Conservation (phyloP, 352 stramenopile genomes). For the Globisporangium spinosum region DNA sequence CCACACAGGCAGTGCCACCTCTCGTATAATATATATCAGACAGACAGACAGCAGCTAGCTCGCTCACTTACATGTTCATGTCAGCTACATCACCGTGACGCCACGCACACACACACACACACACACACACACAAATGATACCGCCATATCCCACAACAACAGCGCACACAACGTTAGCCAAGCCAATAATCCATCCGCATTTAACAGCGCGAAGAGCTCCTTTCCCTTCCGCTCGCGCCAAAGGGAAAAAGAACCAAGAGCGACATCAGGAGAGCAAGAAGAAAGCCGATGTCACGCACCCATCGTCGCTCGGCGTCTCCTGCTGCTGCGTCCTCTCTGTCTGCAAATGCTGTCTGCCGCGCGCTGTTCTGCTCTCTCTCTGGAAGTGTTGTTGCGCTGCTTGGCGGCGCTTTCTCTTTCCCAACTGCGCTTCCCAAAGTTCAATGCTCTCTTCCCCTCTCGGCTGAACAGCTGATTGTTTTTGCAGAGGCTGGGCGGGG, state of each 20-base stretch:
- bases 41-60: not conserved
- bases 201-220: not conserved
- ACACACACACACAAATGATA: not conserved
- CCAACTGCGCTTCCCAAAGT: not conserved
- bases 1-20: not conserved
- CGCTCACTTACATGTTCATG: conserved; percentile 2
- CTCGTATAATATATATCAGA: not conserved
- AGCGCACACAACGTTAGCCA: not conserved
- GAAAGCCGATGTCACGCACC: not conserved
- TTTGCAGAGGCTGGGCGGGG: not conserved
- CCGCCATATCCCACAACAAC: not conserved
- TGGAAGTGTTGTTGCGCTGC: not conserved
- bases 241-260: not conserved
- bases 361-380: not conserved
- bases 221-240: not conserved
- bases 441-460: not conserved
- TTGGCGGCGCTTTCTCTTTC: not conserved
- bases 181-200: not conserved
- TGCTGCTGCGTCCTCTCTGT: not conserved
- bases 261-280: not conserved
- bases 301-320: not conserved
- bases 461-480: not conserved
- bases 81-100: not conserved
- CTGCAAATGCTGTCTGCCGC: not conserved
- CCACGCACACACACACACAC: not conserved